Base-by-base conservation (phyloP, 768 basidiomycete species). In the Russula abietina region DNA sequence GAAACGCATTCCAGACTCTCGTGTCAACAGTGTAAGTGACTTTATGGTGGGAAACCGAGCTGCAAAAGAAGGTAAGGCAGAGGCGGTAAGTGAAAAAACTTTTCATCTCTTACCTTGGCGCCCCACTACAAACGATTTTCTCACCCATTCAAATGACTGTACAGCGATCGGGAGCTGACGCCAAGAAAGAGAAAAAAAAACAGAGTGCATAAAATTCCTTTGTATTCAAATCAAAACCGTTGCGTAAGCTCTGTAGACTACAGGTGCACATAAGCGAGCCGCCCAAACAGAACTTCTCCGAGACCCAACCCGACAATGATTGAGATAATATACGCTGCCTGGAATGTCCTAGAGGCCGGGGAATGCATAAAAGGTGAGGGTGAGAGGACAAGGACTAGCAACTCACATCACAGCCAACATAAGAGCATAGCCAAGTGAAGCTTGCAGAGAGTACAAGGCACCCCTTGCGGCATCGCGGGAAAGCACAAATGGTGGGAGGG, bases 371-470 rank as follows among this genome's bases (percentile, higher is more conserved):
- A 49, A 61, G 41, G 43, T 12, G 12, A 57, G 26, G 4, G 19
- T 41, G 38, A n/a, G 22, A 4, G 45, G 28, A 32, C 26, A 52
- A 43, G 46, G 36, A 69, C 45, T 39, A 51, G 58, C 14, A 55
- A 43, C 86, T 74, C 73, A 91, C 90, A 93, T 92, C 69, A 90
- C 79, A 10, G 82, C 83, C 71, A 93, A 73, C 93, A 96, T 95
- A 60, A 95, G 80, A 5, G 78, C 67, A 67, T 91, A 95, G 28
- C 75, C 75, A 24, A 94, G 69, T 24, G 83, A 72, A 46, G 83
- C 78, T 62, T 92, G 89, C 22, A 84, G 60, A 10, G 81, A 81
- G 65, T 85, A 83, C 46, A 91, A 68, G 2, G 81, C 70, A 1
- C 91, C 91, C 41, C 93, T 83, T 1, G 83, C 80, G 8, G 90